Evolutionary conservation across 768 basidiomycete genomes (phyloP).

Genomic region (Phylloporus scabripes): DNA sequence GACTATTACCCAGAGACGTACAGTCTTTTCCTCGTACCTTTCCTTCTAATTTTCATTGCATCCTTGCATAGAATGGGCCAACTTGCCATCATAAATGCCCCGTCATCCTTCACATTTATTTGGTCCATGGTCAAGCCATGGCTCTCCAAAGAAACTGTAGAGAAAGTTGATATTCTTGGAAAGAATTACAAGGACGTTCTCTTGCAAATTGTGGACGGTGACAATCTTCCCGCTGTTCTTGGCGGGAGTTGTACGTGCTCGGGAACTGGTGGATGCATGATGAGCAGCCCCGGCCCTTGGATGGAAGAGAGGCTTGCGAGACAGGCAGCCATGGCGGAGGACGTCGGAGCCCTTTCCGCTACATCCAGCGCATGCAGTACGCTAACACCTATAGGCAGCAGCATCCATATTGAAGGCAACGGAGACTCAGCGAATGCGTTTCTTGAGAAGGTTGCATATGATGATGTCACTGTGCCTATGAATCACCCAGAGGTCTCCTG

Average conservation of each 20-base stretch:
- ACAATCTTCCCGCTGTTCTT: conserved; percentile 53
- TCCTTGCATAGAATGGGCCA: conserved; percentile 56
- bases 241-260: conserved; percentile 66
- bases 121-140: conserved; percentile 67
- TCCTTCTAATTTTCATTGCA: background rate
- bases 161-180: conserved; percentile 64
- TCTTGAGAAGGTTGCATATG: conserved; percentile 8
- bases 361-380: background rate
- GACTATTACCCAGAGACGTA: conserved; percentile 78
- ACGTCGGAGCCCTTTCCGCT: background rate
- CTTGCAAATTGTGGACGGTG: conserved; percentile 54
- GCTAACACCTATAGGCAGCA: background rate
- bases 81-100: conserved; percentile 66
- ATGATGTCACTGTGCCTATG: background rate
- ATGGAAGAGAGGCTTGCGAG: conserved; percentile 44
- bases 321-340: conserved; percentile 8
- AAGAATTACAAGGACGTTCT: conserved; percentile 52
- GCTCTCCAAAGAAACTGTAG: conserved; percentile 66
- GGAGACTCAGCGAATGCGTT: background rate
- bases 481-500: background rate
- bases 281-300: conserved; percentile 69
- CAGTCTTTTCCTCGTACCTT: conserved; percentile 13
- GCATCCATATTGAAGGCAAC: conserved; percentile 3
- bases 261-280: conserved; percentile 49
- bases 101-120: conserved; percentile 65